phyloP scores from a whole-genome alignment of 2,329 filamentous ascomycete genomes.

The Paraconiothyrium brasiliense region DNA sequence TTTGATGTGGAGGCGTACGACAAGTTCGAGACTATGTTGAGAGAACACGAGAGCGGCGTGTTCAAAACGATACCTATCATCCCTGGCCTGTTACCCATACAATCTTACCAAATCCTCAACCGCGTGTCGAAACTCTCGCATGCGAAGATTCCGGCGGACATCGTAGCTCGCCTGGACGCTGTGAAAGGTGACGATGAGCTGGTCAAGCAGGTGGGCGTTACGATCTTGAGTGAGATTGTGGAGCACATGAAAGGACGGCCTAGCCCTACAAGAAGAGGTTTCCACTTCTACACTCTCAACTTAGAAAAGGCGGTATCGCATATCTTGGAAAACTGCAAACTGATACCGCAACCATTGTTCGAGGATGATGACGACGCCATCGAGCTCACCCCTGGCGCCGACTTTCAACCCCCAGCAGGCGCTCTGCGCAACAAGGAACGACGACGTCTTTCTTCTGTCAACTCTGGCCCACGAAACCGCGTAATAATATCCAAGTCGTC shows the following conservation, averaged over 20 bases:
- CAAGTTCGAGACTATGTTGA: conserved; percentile 77
- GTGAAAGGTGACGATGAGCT: conserved; percentile 83
- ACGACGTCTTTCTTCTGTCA: conserved; percentile 78
- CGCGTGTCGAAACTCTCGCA: conserved; percentile 94
- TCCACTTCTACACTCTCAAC: conserved; percentile 98
- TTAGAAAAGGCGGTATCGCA: conserved; percentile 95
- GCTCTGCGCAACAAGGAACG: conserved; percentile 40
- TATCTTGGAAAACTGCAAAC: conserved; percentile 83
- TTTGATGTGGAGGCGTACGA: conserved; percentile 88
- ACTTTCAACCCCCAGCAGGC: conserved; percentile 42
- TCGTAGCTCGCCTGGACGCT: conserved; percentile 75
- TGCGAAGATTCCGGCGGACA: conserved; percentile 76
- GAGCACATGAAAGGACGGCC: conserved; percentile 76
- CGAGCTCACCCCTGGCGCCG: conserved; percentile 55
- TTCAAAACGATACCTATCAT: conserved; percentile 92
- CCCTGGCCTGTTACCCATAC: conserved; percentile 95
- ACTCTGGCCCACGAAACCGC: conserved; percentile 86
- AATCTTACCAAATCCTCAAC: conserved; percentile 95
- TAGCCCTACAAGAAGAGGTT: conserved; percentile 65
- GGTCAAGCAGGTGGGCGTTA: conserved; percentile 81
- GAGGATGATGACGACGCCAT: conserved; percentile 58
- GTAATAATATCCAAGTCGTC: conserved; percentile 78
- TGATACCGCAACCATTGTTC: conserved; percentile 70
- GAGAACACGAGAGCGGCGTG: conserved; percentile 81
- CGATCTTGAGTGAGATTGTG: conserved; percentile 85